Percentiles rank a stretch among this genome's conserved stretches.
Conservation (phyloP, 371 early-diverging fungal genomes). For the Rhizopus sp. region DNA sequence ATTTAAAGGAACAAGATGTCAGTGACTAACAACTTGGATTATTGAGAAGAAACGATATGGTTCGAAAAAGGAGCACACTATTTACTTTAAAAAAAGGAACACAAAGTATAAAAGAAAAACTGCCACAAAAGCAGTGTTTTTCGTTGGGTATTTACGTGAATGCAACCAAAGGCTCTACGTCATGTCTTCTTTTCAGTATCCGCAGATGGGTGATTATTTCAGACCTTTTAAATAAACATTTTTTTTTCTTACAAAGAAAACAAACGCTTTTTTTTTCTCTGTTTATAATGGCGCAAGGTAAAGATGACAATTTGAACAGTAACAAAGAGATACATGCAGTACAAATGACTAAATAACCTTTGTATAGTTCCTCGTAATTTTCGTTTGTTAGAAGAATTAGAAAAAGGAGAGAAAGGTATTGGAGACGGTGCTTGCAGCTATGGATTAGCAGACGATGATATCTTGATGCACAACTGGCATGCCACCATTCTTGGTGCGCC, state of each 20-base stretch:
- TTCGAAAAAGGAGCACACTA: too few relatives aligned
- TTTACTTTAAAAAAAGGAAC: too few relatives aligned
- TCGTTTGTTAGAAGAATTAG: slow-evolving; percentile 94
- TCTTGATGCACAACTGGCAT: slow-evolving; percentile 85
- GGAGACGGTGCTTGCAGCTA: slow-evolving; percentile 95
- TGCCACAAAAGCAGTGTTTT: too few relatives aligned
- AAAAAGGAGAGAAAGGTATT: slow-evolving; percentile 96
- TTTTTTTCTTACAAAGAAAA: slow-evolving; percentile 6
- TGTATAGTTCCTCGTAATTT: slow-evolving; percentile 92
- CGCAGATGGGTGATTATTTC: too few relatives aligned
- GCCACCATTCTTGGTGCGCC: slow-evolving; percentile 95
- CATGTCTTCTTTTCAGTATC: too few relatives aligned
- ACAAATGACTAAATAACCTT: background rate
- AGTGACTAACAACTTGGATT: too few relatives aligned
- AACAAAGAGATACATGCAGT: background rate
- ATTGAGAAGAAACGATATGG: too few relatives aligned
- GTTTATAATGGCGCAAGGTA: slow-evolving; percentile 21
- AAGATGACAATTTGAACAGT: background rate
- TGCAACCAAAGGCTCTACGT: too few relatives aligned
- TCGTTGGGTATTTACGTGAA: too few relatives aligned
- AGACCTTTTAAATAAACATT: background rate
- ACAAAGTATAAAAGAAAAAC: too few relatives aligned
- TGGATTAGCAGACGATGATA: slow-evolving; percentile 89
- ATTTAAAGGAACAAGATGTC: too few relatives aligned
- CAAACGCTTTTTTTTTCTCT: slow-evolving; percentile 5